phyloP scores from a whole-genome alignment of 805 yeast genomes.

The Candida wancherniae region DNA sequence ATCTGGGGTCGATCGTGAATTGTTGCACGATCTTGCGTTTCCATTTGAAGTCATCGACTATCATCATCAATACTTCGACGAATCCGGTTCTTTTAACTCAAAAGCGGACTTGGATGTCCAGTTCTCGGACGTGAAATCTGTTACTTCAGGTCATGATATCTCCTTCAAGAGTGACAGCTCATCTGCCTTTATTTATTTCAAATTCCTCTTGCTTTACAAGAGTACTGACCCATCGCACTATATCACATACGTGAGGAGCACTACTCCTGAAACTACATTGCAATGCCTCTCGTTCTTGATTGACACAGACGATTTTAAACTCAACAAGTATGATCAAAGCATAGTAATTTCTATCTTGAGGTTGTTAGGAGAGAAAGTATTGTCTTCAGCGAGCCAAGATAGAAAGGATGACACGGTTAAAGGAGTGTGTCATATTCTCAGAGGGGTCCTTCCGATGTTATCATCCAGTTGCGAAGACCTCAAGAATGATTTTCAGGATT shows the following conservation, averaged over 20 bases:
- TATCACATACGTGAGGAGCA: conserved; percentile 1
- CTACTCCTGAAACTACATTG: not conserved
- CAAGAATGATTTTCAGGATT: conserved; percentile 43
- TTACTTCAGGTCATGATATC: no score
- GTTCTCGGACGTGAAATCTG: conserved; percentile 3
- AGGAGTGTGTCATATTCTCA: conserved; percentile 2
- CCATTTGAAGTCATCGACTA: conserved; percentile 14
- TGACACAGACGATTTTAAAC: not conserved
- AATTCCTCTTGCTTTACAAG: conserved; percentile 8
- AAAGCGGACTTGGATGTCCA: conserved; percentile 7
- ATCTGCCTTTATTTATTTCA: conserved; percentile 5
- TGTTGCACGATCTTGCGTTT: conserved; percentile 7
- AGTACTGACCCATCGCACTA: conserved; percentile 1
- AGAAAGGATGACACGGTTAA: conserved; percentile 35
- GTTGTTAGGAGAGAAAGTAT: conserved; percentile 28
- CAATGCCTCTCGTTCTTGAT: conserved; percentile 3
- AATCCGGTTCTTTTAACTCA: not conserved
- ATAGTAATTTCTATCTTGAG: conserved; percentile 16
- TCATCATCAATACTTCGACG: conserved; percentile 5
- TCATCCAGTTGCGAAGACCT: conserved; percentile 2
- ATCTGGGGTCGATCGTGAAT: conserved; percentile 1
- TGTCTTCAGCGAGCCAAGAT: conserved; percentile 28
- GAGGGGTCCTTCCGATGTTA: no score
- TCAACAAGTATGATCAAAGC: not conserved
- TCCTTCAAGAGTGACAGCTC: no score